phyloP scores from a whole-genome alignment of 2,329 filamentous ascomycete genomes.

The Rutstroemia sp. region DNA sequence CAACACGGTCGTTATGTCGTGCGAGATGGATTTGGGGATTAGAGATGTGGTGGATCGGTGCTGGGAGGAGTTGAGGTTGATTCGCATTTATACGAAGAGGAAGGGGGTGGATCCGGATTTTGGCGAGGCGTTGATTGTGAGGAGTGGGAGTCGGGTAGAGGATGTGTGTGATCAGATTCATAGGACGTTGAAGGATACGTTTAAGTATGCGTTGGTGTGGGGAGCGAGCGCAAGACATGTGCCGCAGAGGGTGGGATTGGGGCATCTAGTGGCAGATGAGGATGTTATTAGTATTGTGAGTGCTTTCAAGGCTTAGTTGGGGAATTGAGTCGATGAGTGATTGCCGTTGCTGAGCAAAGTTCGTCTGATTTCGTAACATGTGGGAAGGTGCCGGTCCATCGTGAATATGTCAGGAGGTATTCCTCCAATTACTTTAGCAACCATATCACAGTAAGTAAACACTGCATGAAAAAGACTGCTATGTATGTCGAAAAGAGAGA shows the following conservation, averaged over 20 bases:
- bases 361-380: too few species aligned
- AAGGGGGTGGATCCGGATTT: slow-evolving; percentile 90
- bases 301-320: slow-evolving; percentile 32
- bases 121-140: slow-evolving; percentile 83
- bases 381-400: too few species aligned
- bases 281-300: slow-evolving; percentile 63
- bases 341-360: too few species aligned
- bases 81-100: slow-evolving; percentile 93
- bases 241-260: slow-evolving; percentile 83
- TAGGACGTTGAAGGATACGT: slow-evolving; percentile 90
- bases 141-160: slow-evolving; percentile 81
- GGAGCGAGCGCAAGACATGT: slow-evolving; percentile 92
- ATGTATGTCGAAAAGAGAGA: too few species aligned
- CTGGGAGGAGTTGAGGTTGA: slow-evolving; percentile 86
- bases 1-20: slow-evolving; percentile 93
- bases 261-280: slow-evolving; percentile 68
- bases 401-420: too few species aligned
- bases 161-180: slow-evolving; percentile 97
- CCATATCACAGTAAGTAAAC: too few species aligned
- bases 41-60: slow-evolving; percentile 89
- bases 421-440: too few species aligned
- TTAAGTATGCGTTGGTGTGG: slow-evolving; percentile 98
- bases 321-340: too few species aligned
- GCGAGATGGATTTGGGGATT: slow-evolving; percentile 89
- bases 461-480: too few species aligned